Conservation (phyloP, 192 early-diverging fungal genomes). For the Coemansia furcata region DNA sequence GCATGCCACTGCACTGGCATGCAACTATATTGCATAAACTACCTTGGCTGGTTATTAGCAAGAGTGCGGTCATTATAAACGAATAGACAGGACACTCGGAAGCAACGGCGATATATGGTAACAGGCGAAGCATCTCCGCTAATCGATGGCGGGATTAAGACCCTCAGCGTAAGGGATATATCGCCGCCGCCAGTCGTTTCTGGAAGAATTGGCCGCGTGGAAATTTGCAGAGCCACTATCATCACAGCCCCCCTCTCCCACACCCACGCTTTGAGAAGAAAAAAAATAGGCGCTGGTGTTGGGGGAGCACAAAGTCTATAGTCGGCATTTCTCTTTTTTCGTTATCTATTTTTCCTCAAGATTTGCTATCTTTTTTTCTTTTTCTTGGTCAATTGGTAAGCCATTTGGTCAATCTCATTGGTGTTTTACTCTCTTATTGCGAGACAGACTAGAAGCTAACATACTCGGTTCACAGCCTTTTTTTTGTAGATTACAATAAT, state of each 20-base stretch:
- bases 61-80: neutral
- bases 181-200: neutral
- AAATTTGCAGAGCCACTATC: neutral
- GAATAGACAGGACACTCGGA: neutral
- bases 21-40: neutral
- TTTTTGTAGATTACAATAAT: constrained; percentile 11
- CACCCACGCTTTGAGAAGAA: neutral
- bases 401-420: neutral
- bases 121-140: neutral
- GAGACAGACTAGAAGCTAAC: neutral
- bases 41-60: neutral
- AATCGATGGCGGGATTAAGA: neutral
- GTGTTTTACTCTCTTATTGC: neutral
- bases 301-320: neutral
- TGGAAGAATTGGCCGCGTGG: neutral
- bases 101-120: neutral
- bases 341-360: neutral
- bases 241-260: neutral
- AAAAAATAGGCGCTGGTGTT: neutral
- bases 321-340: neutral
- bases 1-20: neutral
- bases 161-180: neutral
- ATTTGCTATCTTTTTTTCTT: neutral
- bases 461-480: neutral
- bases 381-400: neutral